Evolutionary conservation across 495 filamentous ascomycete species (phyloP).

Genomic region (Neurospora sp.): DNA sequence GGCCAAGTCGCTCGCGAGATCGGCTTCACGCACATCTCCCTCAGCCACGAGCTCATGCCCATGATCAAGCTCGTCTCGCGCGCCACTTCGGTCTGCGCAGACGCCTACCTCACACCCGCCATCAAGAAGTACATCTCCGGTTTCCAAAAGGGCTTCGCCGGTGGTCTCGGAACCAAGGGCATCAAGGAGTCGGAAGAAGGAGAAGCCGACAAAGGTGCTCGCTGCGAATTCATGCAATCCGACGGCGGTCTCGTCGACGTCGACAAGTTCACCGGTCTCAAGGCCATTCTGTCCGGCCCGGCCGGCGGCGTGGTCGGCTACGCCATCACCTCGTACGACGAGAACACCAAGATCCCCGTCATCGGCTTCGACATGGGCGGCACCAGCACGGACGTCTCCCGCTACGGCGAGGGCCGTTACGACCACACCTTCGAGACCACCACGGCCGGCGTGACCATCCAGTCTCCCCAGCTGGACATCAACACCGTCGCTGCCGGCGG

Average conservation of each 20-base stretch:
- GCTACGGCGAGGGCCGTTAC: conserved; percentile 80
- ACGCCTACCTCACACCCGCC: conserved; percentile 91
- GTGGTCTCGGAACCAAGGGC: conserved; percentile 57
- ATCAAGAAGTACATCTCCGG: conserved; percentile 93
- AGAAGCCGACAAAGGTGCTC: conserved; percentile 44
- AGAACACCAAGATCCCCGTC: conserved; percentile 74
- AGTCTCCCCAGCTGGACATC: conserved; percentile 92
- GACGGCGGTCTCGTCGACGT: conserved; percentile 75
- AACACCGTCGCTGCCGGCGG: conserved; percentile 95
- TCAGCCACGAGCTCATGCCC: conserved; percentile 74
- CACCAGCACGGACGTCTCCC: conserved; percentile 88
- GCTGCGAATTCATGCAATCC: conserved; percentile 82
- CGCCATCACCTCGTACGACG: conserved; percentile 85
- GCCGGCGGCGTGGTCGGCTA: conserved; percentile 87
- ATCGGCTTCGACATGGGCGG: conserved; percentile 97
- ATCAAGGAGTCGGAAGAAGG: conserved; percentile 37
- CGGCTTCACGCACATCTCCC: conserved; percentile 65
- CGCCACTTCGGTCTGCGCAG: conserved; percentile 86
- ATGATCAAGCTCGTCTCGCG: conserved; percentile 89
- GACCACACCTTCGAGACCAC: conserved; percentile 98
- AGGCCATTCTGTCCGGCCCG: conserved; percentile 70
- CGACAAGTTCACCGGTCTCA: conserved; percentile 61
- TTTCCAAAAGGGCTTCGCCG: conserved; percentile 66
- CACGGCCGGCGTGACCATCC: conserved; percentile 89
- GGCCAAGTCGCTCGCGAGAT: conserved; percentile 59